Evolutionary conservation across 768 basidiomycete species (phyloP).

Genomic region (Suillus subluteus): DNA sequence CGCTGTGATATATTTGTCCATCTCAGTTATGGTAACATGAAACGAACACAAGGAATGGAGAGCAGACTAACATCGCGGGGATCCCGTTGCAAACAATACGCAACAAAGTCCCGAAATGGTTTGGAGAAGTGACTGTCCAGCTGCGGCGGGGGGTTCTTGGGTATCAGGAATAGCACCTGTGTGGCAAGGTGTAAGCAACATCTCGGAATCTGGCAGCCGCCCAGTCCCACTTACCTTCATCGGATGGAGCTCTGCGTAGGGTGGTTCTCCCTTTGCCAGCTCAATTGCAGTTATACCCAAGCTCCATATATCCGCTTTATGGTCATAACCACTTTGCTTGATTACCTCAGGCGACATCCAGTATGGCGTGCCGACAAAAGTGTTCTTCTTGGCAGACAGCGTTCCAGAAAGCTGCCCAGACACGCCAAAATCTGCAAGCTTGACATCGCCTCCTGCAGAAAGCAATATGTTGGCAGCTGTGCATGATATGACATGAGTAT

Average conservation of each 20-base stretch:
- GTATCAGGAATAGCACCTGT: slow-evolving; percentile 96
- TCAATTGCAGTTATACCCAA: slow-evolving; percentile 98
- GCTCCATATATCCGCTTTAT: slow-evolving; percentile 99
- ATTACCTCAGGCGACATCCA: slow-evolving; percentile 99
- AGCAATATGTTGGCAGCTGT: slow-evolving; percentile 93
- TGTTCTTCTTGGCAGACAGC: slow-evolving; percentile 94
- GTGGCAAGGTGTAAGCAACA: neutral
- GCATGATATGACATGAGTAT: slow-evolving; percentile 4
- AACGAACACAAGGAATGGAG: neutral
- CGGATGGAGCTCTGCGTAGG: slow-evolving; percentile 97
- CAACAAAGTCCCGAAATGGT: slow-evolving; percentile 92
- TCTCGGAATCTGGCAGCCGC: no score
- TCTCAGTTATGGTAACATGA: slow-evolving; percentile 11
- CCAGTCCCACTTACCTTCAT: slow-evolving; percentile 78
- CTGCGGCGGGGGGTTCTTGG: slow-evolving; percentile 93
- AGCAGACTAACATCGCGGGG: slow-evolving; percentile 74
- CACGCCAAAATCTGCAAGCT: slow-evolving; percentile 98
- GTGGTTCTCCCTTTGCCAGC: slow-evolving; percentile 96
- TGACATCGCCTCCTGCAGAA: slow-evolving; percentile 92
- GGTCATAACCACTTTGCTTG: slow-evolving; percentile 98
- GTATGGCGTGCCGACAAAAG: slow-evolving; percentile 96
- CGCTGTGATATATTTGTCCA: slow-evolving; percentile 54
- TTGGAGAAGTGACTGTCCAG: slow-evolving; percentile 92
- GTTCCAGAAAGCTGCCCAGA: slow-evolving; percentile 96
- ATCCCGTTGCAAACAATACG: slow-evolving; percentile 91